Conservation (phyloP, 257 asterid genomes). For the Vinca minor region DNA sequence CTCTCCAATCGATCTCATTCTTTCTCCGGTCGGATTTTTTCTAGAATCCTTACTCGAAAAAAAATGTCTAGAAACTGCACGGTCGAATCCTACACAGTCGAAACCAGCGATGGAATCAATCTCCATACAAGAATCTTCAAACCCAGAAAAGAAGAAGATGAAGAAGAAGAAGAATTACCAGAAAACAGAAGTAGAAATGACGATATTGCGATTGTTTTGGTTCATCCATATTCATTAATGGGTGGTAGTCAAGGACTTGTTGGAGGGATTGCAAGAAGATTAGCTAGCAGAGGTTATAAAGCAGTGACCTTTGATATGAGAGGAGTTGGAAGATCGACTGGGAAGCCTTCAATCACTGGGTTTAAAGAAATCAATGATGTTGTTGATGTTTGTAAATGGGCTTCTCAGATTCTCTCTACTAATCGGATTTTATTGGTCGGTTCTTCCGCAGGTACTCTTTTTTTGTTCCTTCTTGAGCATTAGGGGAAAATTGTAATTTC, state of each 20-base stretch:
- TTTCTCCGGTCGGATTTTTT: too few species aligned
- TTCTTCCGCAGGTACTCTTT: constrained; percentile 47
- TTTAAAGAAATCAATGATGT: constrained; percentile 37
- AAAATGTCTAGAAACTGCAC: constrained; percentile 10
- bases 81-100: constrained; percentile 33
- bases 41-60: too few species aligned
- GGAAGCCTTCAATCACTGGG: constrained; percentile 39
- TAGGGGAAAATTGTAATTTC: too few species aligned
- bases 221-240: constrained; percentile 49
- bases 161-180: background rate
- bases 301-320: constrained; percentile 52
- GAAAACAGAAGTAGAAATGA: background rate
- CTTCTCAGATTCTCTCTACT: constrained; percentile 19
- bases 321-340: constrained; percentile 46
- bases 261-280: constrained; percentile 37
- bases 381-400: constrained; percentile 48
- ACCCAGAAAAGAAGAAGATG: constrained; percentile 13
- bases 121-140: constrained; percentile 35
- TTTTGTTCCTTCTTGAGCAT: background rate
- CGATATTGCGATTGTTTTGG: constrained; percentile 30
- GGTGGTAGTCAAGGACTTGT: constrained; percentile 41
- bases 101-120: constrained; percentile 38
- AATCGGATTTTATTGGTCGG: constrained; percentile 35
- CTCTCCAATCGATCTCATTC: too few species aligned
- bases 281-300: constrained; percentile 40